Conservation (phyloP, 352 stramenopile species). For the Globisporangium ultimum region DNA sequence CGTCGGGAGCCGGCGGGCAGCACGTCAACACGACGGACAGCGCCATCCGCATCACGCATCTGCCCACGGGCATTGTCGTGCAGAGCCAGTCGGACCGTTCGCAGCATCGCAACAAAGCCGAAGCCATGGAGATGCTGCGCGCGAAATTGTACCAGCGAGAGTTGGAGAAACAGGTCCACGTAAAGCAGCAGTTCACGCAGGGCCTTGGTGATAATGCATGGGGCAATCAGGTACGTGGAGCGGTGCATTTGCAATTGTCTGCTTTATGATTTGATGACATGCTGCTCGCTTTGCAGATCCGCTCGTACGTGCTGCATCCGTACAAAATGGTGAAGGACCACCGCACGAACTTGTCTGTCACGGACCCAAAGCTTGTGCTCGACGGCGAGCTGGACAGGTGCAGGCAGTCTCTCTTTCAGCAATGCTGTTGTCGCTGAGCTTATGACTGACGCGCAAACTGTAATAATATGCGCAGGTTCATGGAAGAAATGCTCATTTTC, state of each 20-base stretch:
- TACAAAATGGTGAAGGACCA: constrained; percentile 99
- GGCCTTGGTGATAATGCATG: constrained; percentile 74
- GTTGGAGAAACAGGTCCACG: constrained; percentile 44
- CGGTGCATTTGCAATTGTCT: constrained; percentile 22
- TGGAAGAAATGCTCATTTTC: constrained; percentile 68
- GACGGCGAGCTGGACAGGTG: constrained; percentile 84
- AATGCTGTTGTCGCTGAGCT: too few relatives aligned
- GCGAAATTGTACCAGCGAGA: constrained; percentile 73
- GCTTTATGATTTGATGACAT: constrained; percentile 32
- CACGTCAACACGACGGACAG: constrained; percentile 98
- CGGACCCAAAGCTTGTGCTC: constrained; percentile 85
- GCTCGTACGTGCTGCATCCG: constrained; percentile 96
- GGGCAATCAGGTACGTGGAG: constrained; percentile 39
- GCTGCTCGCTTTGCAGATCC: constrained; percentile 76
- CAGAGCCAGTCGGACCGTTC: constrained; percentile 94
- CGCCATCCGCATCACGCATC: constrained; percentile 94
- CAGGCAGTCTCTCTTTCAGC: neutral
- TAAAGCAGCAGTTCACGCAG: constrained; percentile 53
- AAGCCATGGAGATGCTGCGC: constrained; percentile 85
- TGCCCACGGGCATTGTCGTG: constrained; percentile 92
- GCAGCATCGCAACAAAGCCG: constrained; percentile 92
- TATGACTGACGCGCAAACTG: neutral
- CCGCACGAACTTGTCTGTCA: constrained; percentile 88
- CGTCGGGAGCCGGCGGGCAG: constrained; percentile 92
- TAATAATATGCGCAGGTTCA: constrained; percentile 30